Conservation (phyloP, 805 yeast genomes). For the Dipodascopsis uninucleata region DNA sequence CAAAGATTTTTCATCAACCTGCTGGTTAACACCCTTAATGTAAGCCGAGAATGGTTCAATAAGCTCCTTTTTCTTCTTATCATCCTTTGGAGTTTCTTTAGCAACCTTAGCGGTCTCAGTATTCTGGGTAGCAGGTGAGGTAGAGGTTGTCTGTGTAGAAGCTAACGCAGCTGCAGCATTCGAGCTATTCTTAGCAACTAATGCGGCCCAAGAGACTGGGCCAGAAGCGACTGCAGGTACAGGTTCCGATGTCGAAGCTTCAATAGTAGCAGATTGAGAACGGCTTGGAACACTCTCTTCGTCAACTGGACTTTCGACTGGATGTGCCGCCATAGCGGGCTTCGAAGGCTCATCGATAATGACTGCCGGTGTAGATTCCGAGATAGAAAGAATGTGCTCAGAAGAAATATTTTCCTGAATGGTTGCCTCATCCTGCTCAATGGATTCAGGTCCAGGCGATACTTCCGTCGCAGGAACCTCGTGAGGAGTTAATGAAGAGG, state of each 20-base stretch:
- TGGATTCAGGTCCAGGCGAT: slow-evolving; percentile 45
- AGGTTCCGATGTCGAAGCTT: slow-evolving; percentile 13
- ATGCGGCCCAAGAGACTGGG: slow-evolving; percentile 34
- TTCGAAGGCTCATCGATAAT: slow-evolving; percentile 6
- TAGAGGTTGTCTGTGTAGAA: slow-evolving; percentile 6
- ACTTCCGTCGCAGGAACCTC: slow-evolving; percentile 5
- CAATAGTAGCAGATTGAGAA: slow-evolving; percentile 4
- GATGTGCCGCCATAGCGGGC: slow-evolving; percentile 18
- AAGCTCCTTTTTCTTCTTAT: neutral
- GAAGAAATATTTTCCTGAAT: slow-evolving; percentile 86
- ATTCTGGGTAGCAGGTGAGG: slow-evolving; percentile 19
- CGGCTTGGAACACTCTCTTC: slow-evolving; percentile 11
- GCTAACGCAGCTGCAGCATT: slow-evolving; percentile 18
- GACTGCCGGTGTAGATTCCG: slow-evolving; percentile 10
- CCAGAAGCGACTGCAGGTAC: slow-evolving; percentile 27
- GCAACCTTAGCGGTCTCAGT: slow-evolving; percentile 8
- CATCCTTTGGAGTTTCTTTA: neutral
- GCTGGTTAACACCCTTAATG: slow-evolving; percentile 35
- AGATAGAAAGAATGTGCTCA: slow-evolving; percentile 59
- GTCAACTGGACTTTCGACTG: slow-evolving; percentile 16
- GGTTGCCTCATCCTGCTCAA: slow-evolving; percentile 88
- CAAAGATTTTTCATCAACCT: slow-evolving; percentile 32
- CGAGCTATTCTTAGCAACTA: slow-evolving; percentile 26
- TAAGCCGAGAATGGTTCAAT: slow-evolving; percentile 38
- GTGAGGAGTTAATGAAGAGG: slow-evolving; percentile 1